A percentile compares a stretch with the other conserved stretches of the same genome.
Conservation (phyloP, 192 early-diverging fungal species). For the Blastocladiella britannica region DNA sequence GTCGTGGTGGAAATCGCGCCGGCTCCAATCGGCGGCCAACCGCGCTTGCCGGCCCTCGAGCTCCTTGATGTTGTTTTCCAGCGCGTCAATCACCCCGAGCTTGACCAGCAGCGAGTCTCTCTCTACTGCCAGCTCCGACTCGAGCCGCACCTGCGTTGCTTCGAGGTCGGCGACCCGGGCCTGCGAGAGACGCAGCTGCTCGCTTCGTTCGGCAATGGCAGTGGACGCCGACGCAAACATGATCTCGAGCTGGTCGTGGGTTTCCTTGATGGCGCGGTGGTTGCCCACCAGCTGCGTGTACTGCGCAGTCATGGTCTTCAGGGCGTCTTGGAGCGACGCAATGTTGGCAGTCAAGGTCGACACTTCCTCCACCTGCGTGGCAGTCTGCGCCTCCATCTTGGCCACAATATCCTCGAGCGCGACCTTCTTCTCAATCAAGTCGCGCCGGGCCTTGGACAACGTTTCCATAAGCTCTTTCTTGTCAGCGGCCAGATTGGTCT, state of each 20-base stretch:
- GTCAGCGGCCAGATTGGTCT: not conserved
- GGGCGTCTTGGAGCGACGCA: not conserved
- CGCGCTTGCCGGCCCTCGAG: no score
- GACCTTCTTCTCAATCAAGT: not conserved
- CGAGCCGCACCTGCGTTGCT: no score
- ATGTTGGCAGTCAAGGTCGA: not conserved
- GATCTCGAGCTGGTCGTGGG: not conserved
- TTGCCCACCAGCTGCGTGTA: not conserved
- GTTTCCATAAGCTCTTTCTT: conserved; percentile 1
- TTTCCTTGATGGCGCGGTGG: not conserved
- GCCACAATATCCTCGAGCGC: not conserved
- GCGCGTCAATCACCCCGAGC: no score
- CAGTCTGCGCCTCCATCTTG: not conserved
- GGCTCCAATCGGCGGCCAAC: no score
- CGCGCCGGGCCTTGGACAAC: not conserved
- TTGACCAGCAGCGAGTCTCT: no score
- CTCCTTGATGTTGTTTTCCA: no score
- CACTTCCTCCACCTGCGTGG: not conserved
- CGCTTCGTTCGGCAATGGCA: not conserved
- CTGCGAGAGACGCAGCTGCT: not conserved
- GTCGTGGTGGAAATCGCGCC: no score
- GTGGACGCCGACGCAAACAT: not conserved
- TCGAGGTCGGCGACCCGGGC: not conserved
- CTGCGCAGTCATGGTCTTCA: not conserved
- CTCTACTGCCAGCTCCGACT: no score